Base-by-base conservation (phyloP, 108 stramenopile genomes). In the Pseudonitzschia multiseries region DNA sequence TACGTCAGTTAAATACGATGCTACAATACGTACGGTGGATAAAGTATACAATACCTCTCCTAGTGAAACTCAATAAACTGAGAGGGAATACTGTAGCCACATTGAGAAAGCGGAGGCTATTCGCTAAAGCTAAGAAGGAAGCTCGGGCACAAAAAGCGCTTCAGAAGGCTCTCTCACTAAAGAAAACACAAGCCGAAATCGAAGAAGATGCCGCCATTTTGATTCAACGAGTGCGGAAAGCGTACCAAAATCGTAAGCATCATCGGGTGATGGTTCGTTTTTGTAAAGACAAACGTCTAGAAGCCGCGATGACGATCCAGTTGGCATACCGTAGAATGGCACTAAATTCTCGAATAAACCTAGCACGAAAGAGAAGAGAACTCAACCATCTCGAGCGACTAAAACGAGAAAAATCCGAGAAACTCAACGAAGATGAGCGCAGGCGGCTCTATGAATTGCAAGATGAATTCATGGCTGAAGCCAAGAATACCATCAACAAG, bases 51-150 rank as follows among this genome's bases (percentile, higher is more conserved):
- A 81, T 77, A 17, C 93, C 93, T 0, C 71, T 93, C 10, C 61
- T 91, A 33, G 89, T 84, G 13, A 79, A 86, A 15, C 77, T 76
- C 43, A 89, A 89, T 54, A 91, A 91, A 57, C 63, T 93, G 28
- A 43, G 75, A n/a, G 86, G 75, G 28, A 83, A 87, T 54, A 22
- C 79, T 13, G 28, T 73, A 3, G 87, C 89, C 42, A 75, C 88
- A 65, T 42, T 74, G 21, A 81, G 71, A 43, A 86, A 84, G 46
- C 64, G 67, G 21, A 64, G 65, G 44, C 90, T 88, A 74, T 75
- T 71, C 10, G 27, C 61, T 33, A 62, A 60, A 17, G 87, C 86
- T 4, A 68, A 56, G 22, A 74, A 73, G 6, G 54, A 56, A 56
- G 54, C 26, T 20, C 2, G 10, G 20, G 24, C 3, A n/a, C 83